Evolutionary conservation across 2,329 filamentous ascomycete genomes (phyloP).

Genomic region (Paecilomyces dactylethromorphus): DNA sequence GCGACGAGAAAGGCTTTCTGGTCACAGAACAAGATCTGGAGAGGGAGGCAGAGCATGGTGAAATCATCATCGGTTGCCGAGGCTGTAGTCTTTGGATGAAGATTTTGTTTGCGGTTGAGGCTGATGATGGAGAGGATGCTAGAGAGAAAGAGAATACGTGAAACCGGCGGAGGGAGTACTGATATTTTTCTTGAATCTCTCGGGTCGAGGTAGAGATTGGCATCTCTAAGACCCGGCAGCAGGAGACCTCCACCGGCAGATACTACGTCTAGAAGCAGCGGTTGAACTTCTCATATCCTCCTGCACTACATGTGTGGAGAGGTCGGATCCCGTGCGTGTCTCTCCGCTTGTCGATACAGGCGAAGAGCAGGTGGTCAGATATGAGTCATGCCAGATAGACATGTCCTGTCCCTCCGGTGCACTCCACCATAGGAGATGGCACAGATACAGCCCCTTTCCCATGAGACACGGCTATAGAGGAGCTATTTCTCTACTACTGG

Average conservation of each 20-base stretch:
- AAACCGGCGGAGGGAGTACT: not conserved
- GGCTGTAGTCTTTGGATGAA: constrained; percentile 60
- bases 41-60: constrained; percentile 44
- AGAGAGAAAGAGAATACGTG: not conserved
- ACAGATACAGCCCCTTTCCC: not conserved
- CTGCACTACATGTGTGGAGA: not conserved
- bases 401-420: not conserved
- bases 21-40: constrained; percentile 50
- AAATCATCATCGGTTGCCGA: constrained; percentile 54
- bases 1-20: constrained; percentile 49
- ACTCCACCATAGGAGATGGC: not conserved
- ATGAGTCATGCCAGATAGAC: not conserved
- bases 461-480: not conserved
- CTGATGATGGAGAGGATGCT: constrained; percentile 22
- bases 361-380: not conserved
- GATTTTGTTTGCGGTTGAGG: constrained; percentile 51
- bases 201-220: not conserved
- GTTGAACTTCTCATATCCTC: not conserved
- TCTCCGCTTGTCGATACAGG: not conserved
- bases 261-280: not conserved
- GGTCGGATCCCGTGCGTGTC: not conserved
- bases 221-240: not conserved
- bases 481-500: not conserved
- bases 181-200: not conserved
- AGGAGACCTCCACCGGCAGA: not conserved